These are phyloP conservation scores for Colletotrichum destructivum DNA, from an alignment of 2,329 filamentous ascomycete species.

Conservation along the genomic window DNA sequence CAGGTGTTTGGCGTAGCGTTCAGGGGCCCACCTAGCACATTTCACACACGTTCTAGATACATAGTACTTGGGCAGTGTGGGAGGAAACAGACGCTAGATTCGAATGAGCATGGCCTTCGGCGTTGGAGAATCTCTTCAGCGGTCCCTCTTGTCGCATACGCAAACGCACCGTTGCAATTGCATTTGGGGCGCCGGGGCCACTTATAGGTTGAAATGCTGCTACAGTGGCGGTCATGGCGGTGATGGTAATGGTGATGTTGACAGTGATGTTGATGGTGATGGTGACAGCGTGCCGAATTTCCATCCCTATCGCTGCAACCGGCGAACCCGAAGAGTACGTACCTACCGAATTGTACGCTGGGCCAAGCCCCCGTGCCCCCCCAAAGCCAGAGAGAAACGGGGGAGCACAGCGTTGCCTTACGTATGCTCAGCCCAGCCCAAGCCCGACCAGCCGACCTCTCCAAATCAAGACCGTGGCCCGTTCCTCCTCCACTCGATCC, in stretches of 20 bases:
- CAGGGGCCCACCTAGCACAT: slow-evolving; percentile 34
- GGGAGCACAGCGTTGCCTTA: neutral
- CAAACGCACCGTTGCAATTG: neutral
- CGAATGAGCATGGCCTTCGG: slow-evolving; percentile 2
- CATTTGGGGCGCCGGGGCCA: slow-evolving; percentile 22
- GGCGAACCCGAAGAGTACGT: slow-evolving; percentile 29
- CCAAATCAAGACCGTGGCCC: slow-evolving; percentile 40
- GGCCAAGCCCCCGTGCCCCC: no score
- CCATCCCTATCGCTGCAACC: slow-evolving; percentile 15
- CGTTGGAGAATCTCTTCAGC: slow-evolving; percentile 20
- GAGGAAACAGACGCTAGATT: slow-evolving; percentile 30
- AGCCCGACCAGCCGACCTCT: slow-evolving; percentile 24
- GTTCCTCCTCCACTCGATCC: slow-evolving; percentile 26
- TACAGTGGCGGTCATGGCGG: neutral
- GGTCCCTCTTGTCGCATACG: slow-evolving; percentile 1
- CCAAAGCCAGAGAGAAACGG: no score
- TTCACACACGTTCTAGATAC: no score
- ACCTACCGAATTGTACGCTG: neutral
- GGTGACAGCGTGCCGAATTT: slow-evolving; percentile 17
- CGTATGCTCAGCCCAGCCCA: slow-evolving; percentile 26
- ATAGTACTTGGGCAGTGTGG: no score
- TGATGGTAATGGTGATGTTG: no score
- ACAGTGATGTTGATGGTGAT: no score
- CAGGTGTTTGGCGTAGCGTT: slow-evolving; percentile 11
- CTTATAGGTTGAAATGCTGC: slow-evolving; percentile 8